phyloP scores from a whole-genome alignment of 306 rosid genomes.

The Vigna reflexopilosa region DNA sequence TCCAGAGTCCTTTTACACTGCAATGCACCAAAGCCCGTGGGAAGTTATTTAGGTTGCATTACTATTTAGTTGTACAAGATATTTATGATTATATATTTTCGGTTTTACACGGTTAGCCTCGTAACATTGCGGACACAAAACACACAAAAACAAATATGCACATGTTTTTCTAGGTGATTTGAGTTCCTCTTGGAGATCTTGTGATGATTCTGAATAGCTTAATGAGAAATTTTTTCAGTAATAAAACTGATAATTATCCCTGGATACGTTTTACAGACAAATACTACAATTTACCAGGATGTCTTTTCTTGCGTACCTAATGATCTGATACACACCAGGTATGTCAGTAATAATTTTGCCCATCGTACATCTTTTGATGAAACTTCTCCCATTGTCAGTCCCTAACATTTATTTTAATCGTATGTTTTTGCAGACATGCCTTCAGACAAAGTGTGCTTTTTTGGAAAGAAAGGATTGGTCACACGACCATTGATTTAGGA shows the following conservation, averaged over 20 bases:
- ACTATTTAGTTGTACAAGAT: neutral
- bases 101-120: neutral
- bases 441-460: slow-evolving; percentile 70
- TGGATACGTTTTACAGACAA: slow-evolving; percentile 64
- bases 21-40: neutral
- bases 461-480: slow-evolving; percentile 81
- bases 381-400: slow-evolving; percentile 24
- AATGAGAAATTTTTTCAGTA: neutral
- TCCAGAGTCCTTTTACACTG: neutral
- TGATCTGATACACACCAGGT: slow-evolving; percentile 91
- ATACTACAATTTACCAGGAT: slow-evolving; percentile 86
- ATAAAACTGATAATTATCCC: slow-evolving; percentile 30
- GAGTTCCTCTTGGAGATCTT: slow-evolving; percentile 10
- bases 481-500: slow-evolving; percentile 92
- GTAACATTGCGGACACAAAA: neutral
- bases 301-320: slow-evolving; percentile 91
- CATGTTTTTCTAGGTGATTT: neutral
- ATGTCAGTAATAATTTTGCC: slow-evolving; percentile 15
- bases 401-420: slow-evolving; percentile 42
- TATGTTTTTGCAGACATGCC: slow-evolving; percentile 63
- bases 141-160: no score
- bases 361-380: slow-evolving; percentile 10
- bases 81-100: slow-evolving; percentile 10
- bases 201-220: slow-evolving; percentile 18
- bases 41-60: slow-evolving; percentile 21